Conservation (phyloP, 2,329 filamentous ascomycete genomes). For the Chrysoporthe deuterocubensis region DNA sequence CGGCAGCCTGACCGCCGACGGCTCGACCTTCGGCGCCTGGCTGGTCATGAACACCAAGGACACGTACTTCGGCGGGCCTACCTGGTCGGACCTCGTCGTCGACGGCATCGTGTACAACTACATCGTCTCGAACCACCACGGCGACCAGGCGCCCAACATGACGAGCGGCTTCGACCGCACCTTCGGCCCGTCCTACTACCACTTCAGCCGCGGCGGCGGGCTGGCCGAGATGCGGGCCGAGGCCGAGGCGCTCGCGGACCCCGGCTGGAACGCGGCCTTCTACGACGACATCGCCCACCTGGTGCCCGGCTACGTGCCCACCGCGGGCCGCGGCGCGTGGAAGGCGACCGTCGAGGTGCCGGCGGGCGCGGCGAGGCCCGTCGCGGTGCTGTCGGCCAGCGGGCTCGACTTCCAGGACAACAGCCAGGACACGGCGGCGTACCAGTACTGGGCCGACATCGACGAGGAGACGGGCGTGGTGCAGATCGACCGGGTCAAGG, state of each 20-base stretch:
- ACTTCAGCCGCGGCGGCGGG: constrained; percentile 62
- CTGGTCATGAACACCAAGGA: constrained; percentile 68
- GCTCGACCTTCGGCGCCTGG: constrained; percentile 62
- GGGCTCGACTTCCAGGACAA: constrained; percentile 64
- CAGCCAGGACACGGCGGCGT: constrained; percentile 54
- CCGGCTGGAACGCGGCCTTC: constrained; percentile 61
- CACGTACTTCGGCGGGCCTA: constrained; percentile 64
- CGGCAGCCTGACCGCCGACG: constrained; percentile 48
- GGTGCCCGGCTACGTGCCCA: constrained; percentile 62
- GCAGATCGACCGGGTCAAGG: constrained; percentile 57
- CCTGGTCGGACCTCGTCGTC: constrained; percentile 66
- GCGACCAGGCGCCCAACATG: constrained; percentile 66
- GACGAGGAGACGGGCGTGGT: constrained; percentile 48
- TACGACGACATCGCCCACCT: constrained; percentile 66
- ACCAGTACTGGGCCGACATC: constrained; percentile 66
- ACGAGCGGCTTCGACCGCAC: constrained; percentile 67
- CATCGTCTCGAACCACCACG: constrained; percentile 63
- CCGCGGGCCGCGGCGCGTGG: constrained; percentile 54
- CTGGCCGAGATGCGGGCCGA: constrained; percentile 56
- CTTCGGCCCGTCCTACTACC: constrained; percentile 66
- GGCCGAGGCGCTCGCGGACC: constrained; percentile 54
- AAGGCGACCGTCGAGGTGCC: constrained; percentile 57
- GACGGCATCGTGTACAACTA: constrained; percentile 72
- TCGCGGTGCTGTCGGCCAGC: constrained; percentile 59
- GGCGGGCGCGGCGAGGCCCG: constrained; percentile 50